phyloP scores from a whole-genome alignment of 352 stramenopile species.

The Phytophthora tentaculata region DNA sequence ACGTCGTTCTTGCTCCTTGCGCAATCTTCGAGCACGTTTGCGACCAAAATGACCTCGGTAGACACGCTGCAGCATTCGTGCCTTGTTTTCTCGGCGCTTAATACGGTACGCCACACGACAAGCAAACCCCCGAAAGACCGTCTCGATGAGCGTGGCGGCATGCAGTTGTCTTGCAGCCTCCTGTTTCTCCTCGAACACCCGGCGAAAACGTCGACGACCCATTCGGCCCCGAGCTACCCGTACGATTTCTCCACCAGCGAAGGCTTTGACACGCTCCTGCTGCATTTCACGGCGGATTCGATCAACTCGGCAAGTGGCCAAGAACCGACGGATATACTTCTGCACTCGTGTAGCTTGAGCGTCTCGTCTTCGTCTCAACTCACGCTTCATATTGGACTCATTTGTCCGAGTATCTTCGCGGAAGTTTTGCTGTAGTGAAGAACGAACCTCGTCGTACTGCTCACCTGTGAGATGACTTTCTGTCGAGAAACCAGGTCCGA shows the following conservation, averaged over 20 bases:
- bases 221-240: conserved; percentile 66
- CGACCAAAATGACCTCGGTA: conserved; percentile 76
- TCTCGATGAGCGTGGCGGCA: conserved; percentile 63
- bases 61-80: conserved; percentile 64
- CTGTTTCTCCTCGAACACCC: conserved; percentile 26
- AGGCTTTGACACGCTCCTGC: conserved; percentile 47
- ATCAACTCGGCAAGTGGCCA: conserved; percentile 47
- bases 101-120: conserved; percentile 55
- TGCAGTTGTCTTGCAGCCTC: conserved; percentile 28
- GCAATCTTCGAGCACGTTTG: conserved; percentile 41
- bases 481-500: conserved; percentile 10
- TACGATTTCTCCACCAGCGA: conserved; percentile 70
- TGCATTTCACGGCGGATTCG: conserved; percentile 46
- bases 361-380: conserved; percentile 56
- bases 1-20: conserved; percentile 46
- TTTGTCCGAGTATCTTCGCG: conserved; percentile 53
- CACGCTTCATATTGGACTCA: conserved; percentile 53
- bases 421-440: conserved; percentile 53
- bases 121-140: conserved; percentile 67
- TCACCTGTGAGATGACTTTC: conserved; percentile 26
- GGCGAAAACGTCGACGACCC: conserved; percentile 55
- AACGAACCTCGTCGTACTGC: conserved; percentile 36
- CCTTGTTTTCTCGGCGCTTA: conserved; percentile 55
- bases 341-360: conserved; percentile 59
- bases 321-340: conserved; percentile 57